These are phyloP conservation scores for Penicillium angulare DNA, from an alignment of 495 filamentous ascomycete genomes.

Conservation along the genomic window DNA sequence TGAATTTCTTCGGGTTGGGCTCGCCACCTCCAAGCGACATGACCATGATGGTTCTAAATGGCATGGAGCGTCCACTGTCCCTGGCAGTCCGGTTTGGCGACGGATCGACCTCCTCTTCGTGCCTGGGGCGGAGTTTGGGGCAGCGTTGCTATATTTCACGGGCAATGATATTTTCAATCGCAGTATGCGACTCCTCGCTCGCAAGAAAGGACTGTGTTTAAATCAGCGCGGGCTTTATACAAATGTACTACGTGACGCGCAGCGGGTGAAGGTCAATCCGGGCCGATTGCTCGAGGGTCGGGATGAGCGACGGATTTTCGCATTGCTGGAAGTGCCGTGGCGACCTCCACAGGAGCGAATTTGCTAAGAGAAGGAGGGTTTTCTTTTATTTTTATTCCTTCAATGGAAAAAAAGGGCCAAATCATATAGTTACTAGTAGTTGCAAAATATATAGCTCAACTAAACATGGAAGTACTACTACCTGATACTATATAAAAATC, in stretches of 20 bases:
- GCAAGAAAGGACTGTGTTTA: constrained; percentile 79
- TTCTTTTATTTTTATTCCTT: no score
- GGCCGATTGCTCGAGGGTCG: constrained; percentile 72
- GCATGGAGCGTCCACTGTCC: constrained; percentile 81
- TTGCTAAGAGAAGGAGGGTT: constrained; percentile 49
- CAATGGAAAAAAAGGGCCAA: no score
- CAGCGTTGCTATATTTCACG: constrained; percentile 92
- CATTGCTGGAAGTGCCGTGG: constrained; percentile 84
- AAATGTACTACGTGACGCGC: constrained; percentile 62
- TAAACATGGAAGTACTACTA: no score
- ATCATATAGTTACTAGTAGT: no score
- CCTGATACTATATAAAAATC: background rate
- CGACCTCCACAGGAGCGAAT: constrained; percentile 77
- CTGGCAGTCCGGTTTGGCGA: constrained; percentile 60
- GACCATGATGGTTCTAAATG: constrained; percentile 64
- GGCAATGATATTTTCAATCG: constrained; percentile 97
- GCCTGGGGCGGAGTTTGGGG: constrained; percentile 76
- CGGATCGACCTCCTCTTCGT: constrained; percentile 88
- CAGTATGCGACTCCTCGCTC: constrained; percentile 77
- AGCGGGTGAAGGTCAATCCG: constrained; percentile 62
- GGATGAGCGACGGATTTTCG: constrained; percentile 83
- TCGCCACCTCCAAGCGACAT: constrained; percentile 43
- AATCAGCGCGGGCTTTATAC: constrained; percentile 83
- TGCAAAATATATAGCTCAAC: no score
- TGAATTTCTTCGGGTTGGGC: constrained; percentile 58